A percentile compares a stretch with the other conserved stretches of the same genome.
Conservation (phyloP, 2,329 filamentous ascomycete genomes). For the Alternaria viburni region DNA sequence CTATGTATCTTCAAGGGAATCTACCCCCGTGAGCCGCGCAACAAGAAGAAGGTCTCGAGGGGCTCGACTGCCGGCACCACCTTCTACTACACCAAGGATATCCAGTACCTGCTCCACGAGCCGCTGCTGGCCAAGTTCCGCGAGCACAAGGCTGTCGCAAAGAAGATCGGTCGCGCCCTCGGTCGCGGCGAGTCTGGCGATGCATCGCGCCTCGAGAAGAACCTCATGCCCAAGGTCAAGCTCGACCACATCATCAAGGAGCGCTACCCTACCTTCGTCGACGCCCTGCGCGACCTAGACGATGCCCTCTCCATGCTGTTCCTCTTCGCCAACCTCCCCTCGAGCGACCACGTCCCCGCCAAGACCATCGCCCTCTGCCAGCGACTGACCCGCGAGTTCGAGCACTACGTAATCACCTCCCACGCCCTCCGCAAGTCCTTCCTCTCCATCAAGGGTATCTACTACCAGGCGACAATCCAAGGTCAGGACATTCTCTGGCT, state of each 20-base stretch:
- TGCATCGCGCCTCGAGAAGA: slow-evolving; percentile 88
- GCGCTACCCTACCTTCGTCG: slow-evolving; percentile 95
- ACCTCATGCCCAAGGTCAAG: slow-evolving; percentile 84
- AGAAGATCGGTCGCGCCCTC: slow-evolving; percentile 94
- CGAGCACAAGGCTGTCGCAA: slow-evolving; percentile 94
- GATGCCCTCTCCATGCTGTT: slow-evolving; percentile 97
- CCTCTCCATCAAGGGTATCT: slow-evolving; percentile 98
- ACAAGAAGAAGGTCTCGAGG: slow-evolving; percentile 95
- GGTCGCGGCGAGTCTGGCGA: slow-evolving; percentile 90
- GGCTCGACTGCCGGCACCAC: slow-evolving; percentile 89
- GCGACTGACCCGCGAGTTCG: slow-evolving; percentile 90
- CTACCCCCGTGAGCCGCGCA: slow-evolving; percentile 95
- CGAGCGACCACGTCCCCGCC: slow-evolving; percentile 84
- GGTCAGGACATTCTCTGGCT: slow-evolving; percentile 97
- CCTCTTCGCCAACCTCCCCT: slow-evolving; percentile 94
- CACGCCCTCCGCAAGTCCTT: slow-evolving; percentile 94
- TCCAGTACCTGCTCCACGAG: slow-evolving; percentile 97
- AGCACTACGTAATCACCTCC: slow-evolving; percentile 95
- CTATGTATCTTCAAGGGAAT: slow-evolving; percentile 99
- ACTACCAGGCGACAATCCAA: slow-evolving; percentile 97
- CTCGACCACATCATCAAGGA: slow-evolving; percentile 98
- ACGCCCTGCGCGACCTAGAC: slow-evolving; percentile 92
- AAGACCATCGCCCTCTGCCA: slow-evolving; percentile 97
- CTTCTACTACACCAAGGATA: slow-evolving; percentile 92
- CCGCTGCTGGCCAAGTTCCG: slow-evolving; percentile 93